Base-by-base conservation (phyloP, 768 basidiomycete species). In the Coprinopsis marcescibilis region DNA sequence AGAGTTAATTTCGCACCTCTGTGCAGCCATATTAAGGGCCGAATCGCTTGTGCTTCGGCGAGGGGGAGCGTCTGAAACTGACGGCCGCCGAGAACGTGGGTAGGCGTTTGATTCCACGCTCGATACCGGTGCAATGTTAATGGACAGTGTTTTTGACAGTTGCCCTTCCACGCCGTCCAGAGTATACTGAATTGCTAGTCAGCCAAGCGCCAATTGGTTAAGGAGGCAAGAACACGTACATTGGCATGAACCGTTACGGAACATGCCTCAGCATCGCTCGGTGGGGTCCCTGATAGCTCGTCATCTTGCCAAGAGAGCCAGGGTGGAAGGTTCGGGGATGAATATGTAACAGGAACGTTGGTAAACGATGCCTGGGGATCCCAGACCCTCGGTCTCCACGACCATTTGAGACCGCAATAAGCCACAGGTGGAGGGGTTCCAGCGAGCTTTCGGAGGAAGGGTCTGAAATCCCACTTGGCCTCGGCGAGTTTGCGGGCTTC, bases 371-470 rank as follows among this genome's bases (percentile, higher is more conserved):
- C 85, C 63, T 97, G 94, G 4, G 95, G 96, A 68, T 98, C 94
- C 92, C 94, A 97, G 35, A 99, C 82, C 52, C 87, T 85, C 24
- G 95, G 93, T 46, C 84, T 78, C 90, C 93, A 99, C 26, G 77
- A 75, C 88, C 89, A 97, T 41, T 74, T 76, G 20, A 90, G 67
- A 43, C 86, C 85, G 48, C 78, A 77, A 58, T 90, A 89, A 45
- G 91, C 95, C 43, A 89, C 81, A 33, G 77, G 69, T 12, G 90
- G 84, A 12, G 93, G 88, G 8, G 74, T 73, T 21, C 91, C 92
- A 26, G 91, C 87, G 45, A 98, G 80, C 64, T 85, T 86, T 46
- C 93, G 83, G 57, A 85, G 72, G 68, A 95, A 96, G 11, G 89
- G 83, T 42, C 90, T 77, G 69, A 95, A 96, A 43, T 80, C 74